Conservation (phyloP, 208 protist genomes). For the Trypanosoma caninum region DNA sequence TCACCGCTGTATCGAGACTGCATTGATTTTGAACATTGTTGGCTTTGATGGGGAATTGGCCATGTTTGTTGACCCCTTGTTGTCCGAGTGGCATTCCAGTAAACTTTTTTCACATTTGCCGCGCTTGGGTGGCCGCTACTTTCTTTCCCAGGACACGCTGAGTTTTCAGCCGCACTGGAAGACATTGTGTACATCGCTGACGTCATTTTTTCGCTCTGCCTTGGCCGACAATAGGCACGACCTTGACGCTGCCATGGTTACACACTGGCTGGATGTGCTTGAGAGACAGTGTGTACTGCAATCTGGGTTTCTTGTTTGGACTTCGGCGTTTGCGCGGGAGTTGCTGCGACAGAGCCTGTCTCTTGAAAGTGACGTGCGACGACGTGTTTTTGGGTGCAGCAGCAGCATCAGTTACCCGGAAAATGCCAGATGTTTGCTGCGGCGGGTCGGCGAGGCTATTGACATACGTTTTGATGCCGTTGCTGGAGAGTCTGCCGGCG, state of each 20-base stretch:
- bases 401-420: slow-evolving; percentile 13
- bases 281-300: neutral
- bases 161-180: slow-evolving; percentile 43
- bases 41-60: slow-evolving; percentile 65
- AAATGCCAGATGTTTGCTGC: slow-evolving; percentile 5
- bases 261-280: slow-evolving; percentile 18
- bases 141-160: neutral
- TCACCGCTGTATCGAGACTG: slow-evolving; percentile 83
- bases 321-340: slow-evolving; percentile 4
- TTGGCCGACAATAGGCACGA: slow-evolving; percentile 16
- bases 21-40: slow-evolving; percentile 68
- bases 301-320: slow-evolving; percentile 14
- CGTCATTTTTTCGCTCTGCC: slow-evolving; percentile 46
- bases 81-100: slow-evolving; percentile 77
- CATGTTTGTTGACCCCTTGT: slow-evolving; percentile 72
- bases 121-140: slow-evolving; percentile 55
- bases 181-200: slow-evolving; percentile 33
- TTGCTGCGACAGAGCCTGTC: neutral
- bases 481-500: slow-evolving; percentile 17
- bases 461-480: slow-evolving; percentile 39
- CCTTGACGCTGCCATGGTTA: slow-evolving; percentile 8
- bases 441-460: slow-evolving; percentile 55
- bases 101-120: slow-evolving; percentile 66
- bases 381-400: neutral
- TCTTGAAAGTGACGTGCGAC: neutral